Base-by-base conservation (phyloP, 148 eudicot species). In the Fagopyrum esculentum region DNA sequence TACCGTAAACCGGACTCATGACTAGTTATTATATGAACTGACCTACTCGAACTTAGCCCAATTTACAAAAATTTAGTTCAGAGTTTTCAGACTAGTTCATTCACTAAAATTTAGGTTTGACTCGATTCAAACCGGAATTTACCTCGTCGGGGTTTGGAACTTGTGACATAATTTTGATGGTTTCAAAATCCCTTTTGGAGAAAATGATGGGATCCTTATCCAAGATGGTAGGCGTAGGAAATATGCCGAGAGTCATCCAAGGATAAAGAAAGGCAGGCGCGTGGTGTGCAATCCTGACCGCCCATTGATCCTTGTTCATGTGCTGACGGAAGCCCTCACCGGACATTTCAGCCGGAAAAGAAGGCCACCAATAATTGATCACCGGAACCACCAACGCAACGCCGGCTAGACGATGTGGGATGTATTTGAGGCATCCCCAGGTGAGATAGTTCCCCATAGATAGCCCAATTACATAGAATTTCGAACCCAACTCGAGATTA, bases 361-460 rank as follows among this genome's bases (percentile, higher is more conserved):
- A 75, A 13, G 85, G 85, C 85, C 85, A 83, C 85, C 85, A 80
- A 72, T 74, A 80, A 50, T 83, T 83, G 75, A 80, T 43, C 4
- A 77, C 72, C 30, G 85, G 85, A 11, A 75, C 83, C 59, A 73
- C 83, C 26, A 83, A 75, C 26, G 80, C 76, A 19, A 47, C 83
- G 6, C 85, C 85, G 1, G 83, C 66, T 35, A 77, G 52, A 79
- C 86, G 75, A n/a, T 75, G 74, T n/a, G 86, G 86, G n/a, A 80
- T 76, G 77, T 72, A 78, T 48, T 80, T 77, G 51, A 83, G 78
- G 71, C 83, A 83, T 48, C 78, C 71, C 83, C 82, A 83, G 3
- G 71, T 63, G 2, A 78, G 40, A 29, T 80, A 81, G 35, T 74
- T 54, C 0, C 86, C 86, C 72, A 83, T 3, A 3, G 86, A 83